Evolutionary conservation across 768 basidiomycete species (phyloP), one percentile per base, ranked within the genome.

Genomic region (Agrocybe pediades): DNA sequence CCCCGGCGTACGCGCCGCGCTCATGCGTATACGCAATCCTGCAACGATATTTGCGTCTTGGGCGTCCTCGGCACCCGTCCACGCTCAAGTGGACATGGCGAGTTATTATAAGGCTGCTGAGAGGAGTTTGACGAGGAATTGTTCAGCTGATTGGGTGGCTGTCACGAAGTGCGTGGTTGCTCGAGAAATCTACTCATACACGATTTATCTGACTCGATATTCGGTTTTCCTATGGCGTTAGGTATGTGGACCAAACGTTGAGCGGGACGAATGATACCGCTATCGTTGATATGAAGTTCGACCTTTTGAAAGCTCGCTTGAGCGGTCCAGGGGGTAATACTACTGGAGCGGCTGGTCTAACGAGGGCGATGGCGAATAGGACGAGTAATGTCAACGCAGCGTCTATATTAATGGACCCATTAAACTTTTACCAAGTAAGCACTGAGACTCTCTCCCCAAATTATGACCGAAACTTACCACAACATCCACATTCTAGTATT

Each of bases 71-170:
- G 78, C 78, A 9, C 78, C 77, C 2, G 78, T 81, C 0, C 70
- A 81, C 45, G 76, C 79, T 1, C 74, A 81, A 55, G 69, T 80
- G 21, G 77, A 81, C 57, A 80, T 81, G 78, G 55, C 74, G 15
- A 72, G 74, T 40, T 81, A 80, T 63, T 81, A 81, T 59, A 74
- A 74, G 52, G 77, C 77, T 0, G 78, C 77, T 1, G 78, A 80
- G 53, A 71, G 78, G 25, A 78, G 76, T 53, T 65, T 80, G 19
- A 77, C 77, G 0, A 68, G 77, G 16, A 81, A 81, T 57, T 81
- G 78, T 54, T 80, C 77, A 5, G 76, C 77, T 1, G 79, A 81
- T 67, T 81, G 78, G 78, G 74, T 77, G 46, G 74, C 75, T 3
- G 74, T 80, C 9, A 80, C 78, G 21, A 70, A 67, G 56, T 57